phyloP scores from a whole-genome alignment of 2,329 filamentous ascomycete genomes.

The Helicocarpus griseus region DNA sequence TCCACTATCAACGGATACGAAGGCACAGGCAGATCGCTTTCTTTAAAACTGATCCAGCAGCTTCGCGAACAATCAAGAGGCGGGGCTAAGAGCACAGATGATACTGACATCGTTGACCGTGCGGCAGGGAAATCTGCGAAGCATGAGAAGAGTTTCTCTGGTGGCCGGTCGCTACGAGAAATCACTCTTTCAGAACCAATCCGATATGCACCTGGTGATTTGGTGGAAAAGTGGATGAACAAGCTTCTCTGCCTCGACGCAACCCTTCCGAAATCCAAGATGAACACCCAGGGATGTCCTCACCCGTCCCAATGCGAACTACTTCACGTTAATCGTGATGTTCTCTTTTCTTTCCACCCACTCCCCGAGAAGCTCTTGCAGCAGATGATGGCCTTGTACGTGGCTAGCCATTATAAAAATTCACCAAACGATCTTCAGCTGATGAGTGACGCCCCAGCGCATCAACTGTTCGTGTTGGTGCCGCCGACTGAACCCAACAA shows the following conservation, averaged over 20 bases:
- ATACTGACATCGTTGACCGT: constrained; percentile 64
- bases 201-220: constrained; percentile 81
- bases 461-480: constrained; percentile 90
- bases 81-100: constrained; percentile 45
- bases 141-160: constrained; percentile 47
- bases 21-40: constrained; percentile 88
- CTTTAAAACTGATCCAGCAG: constrained; percentile 93
- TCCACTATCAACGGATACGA: constrained; percentile 99
- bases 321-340: constrained; percentile 90
- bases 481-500: constrained; percentile 68
- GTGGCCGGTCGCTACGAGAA: constrained; percentile 75
- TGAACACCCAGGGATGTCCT: constrained; percentile 67
- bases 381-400: constrained; percentile 96
- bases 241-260: constrained; percentile 87
- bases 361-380: constrained; percentile 96
- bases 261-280: constrained; percentile 68
- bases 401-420: constrained; percentile 97
- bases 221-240: constrained; percentile 95
- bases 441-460: constrained; percentile 94
- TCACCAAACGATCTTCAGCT: constrained; percentile 95
- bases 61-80: constrained; percentile 82
- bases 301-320: constrained; percentile 88
- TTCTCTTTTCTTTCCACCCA: constrained; percentile 93
- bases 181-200: constrained; percentile 92
- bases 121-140: constrained; percentile 66